Conservation (phyloP, 805 yeast species). For the Hanseniaspora lindneri region DNA sequence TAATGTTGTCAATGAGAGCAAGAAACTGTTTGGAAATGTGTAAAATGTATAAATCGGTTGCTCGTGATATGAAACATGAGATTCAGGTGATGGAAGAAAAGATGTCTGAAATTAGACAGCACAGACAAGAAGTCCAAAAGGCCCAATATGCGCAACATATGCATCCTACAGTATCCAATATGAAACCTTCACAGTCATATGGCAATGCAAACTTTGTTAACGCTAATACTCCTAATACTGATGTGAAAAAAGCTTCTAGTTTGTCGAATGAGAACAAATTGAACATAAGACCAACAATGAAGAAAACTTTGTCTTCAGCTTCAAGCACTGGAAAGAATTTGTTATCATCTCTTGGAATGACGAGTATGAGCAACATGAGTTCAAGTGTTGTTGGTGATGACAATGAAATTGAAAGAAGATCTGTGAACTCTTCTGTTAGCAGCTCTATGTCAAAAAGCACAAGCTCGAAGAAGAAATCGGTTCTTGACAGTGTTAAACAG, state of each 20-base stretch:
- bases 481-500: constrained; percentile 1
- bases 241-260: not conserved
- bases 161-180: not conserved
- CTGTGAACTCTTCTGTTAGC: not conserved
- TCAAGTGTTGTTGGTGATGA: not conserved
- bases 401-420: not conserved
- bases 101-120: constrained; percentile 1
- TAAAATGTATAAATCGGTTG: not conserved
- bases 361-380: not conserved
- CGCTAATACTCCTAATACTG: not conserved
- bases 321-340: not conserved
- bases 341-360: not conserved
- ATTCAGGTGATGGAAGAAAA: constrained; percentile 1
- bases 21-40: constrained; percentile 26
- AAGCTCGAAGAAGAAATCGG: constrained; percentile 9
- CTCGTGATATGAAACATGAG: not conserved
- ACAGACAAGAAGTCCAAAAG: constrained; percentile 3
- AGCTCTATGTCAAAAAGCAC: constrained; percentile 1
- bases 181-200: not conserved
- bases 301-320: not conserved
- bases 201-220: not conserved
- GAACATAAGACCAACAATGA: too few relatives aligned
- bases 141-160: constrained; percentile 5
- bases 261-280: too few relatives aligned
- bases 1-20: constrained; percentile 41